Evolutionary conservation across 176 grass and related monocot species (phyloP).

Genomic region (Ampelocalamus luodianensis): DNA sequence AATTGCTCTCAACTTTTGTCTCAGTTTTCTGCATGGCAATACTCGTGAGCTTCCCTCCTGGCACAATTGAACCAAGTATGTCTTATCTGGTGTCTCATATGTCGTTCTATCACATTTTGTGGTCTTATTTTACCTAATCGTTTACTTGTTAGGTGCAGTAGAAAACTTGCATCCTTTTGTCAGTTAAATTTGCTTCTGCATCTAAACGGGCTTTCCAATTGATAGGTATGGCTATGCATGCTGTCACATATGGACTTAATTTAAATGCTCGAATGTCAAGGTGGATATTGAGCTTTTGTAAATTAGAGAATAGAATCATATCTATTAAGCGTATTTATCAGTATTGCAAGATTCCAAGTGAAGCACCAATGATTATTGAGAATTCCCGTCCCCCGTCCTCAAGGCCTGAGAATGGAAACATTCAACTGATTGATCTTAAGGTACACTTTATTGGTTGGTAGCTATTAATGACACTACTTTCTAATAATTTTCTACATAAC

Average conservation of each 20-base stretch:
- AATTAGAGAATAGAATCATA: conserved; percentile 97
- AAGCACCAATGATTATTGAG: conserved; percentile 76
- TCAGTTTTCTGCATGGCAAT: conserved; percentile 98
- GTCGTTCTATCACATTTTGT: neutral
- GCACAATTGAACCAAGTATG: conserved; percentile 99
- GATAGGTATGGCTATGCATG: conserved; percentile 94
- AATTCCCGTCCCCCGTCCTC: conserved; percentile 53
- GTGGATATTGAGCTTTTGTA: conserved; percentile 99
- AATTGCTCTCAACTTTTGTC: conserved; percentile 91
- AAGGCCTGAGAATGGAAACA: conserved; percentile 81
- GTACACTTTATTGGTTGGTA: conserved; percentile 37
- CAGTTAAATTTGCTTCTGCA: neutral
- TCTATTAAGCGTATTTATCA: conserved; percentile 97
- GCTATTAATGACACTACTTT: neutral
- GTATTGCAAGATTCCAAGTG: conserved; percentile 84
- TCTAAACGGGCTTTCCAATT: conserved; percentile 40
- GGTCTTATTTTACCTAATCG: neutral
- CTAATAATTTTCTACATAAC: neutral
- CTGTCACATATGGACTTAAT: conserved; percentile 93
- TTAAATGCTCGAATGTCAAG: conserved; percentile 93
- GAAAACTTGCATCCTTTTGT: neutral
- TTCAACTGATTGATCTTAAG: conserved; percentile 92
- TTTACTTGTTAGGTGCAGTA: conserved; percentile 17
- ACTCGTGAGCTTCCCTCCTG: conserved; percentile 93
- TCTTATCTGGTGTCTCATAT: conserved; percentile 32